These are phyloP conservation scores for Aspergillus bombycis DNA, from an alignment of 2,329 filamentous ascomycete species.

Conservation along the genomic window DNA sequence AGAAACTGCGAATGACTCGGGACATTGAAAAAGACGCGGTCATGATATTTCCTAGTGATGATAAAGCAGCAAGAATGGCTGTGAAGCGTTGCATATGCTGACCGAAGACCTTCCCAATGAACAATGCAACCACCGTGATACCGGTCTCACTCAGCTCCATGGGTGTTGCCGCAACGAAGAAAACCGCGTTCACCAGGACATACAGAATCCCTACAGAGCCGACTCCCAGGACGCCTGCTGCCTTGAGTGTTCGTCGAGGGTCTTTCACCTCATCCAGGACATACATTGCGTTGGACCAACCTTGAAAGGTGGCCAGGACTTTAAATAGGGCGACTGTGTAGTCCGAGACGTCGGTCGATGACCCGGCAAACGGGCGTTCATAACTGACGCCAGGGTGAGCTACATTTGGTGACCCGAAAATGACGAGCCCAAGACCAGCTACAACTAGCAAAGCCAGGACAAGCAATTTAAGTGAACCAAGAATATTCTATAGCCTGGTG, in stretches of 20 bases:
- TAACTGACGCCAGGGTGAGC: constrained; percentile 65
- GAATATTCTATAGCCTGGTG: constrained; percentile 50
- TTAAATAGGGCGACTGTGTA: constrained; percentile 75
- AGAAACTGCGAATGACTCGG: constrained; percentile 67
- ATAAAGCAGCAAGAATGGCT: constrained; percentile 60
- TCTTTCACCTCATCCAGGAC: constrained; percentile 65
- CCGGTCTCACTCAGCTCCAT: constrained; percentile 46
- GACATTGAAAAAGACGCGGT: constrained; percentile 71
- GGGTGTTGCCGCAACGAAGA: constrained; percentile 58
- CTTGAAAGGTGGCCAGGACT: constrained; percentile 70
- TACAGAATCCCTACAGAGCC: constrained; percentile 63
- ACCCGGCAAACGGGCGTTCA: constrained; percentile 65
- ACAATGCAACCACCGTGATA: constrained; percentile 46
- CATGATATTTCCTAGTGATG: constrained; percentile 69
- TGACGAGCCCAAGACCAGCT: constrained; percentile 64
- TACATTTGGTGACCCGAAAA: constrained; percentile 60
- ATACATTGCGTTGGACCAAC: constrained; percentile 39
- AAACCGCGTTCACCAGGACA: constrained; percentile 69
- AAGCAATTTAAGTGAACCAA: constrained; percentile 68
- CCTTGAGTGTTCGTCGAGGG: constrained; percentile 66
- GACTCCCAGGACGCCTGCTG: constrained; percentile 66
- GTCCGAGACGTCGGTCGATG: constrained; percentile 59
- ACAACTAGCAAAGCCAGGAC: constrained; percentile 69
- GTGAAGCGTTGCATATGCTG: constrained; percentile 55
- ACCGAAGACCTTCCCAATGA: constrained; percentile 50